Base-by-base conservation (phyloP, 1,284 basidiomycete genomes). In the Lentinus polychrous region DNA sequence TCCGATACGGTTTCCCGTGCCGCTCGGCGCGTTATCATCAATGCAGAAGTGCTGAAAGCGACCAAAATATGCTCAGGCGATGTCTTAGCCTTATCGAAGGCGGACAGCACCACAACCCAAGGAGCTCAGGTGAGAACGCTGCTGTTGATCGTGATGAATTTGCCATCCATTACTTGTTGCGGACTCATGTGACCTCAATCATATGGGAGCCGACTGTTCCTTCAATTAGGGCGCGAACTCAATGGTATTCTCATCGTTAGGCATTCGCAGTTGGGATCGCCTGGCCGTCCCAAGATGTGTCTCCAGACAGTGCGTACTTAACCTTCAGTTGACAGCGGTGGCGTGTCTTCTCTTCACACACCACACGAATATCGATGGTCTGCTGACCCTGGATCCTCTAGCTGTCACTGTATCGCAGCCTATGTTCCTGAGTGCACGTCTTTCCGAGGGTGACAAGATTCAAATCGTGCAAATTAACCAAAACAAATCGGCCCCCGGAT, bases 11-110 rank as follows among this genome's bases (percentile, higher is more conserved):
- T 65, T 49, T 69, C 70, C 55, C 81, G 81, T 57, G 72, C 76
- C 46, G 70, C 71, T 31, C 74, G 79, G 58, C 83, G 86, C 53
- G 65, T 92, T 60, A 66, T 82, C 57, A 63, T 91, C 57, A 81
- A 83, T 55, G 68, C 76, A 42, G 86, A 88, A 46, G 60, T 74
- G 39, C 64, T 91, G 42, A 87, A 83, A 59, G 61, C 70, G 23
- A 63, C 74, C 27, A 87, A 80, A 65, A 59, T 86, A 8, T 77
- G 71, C 47, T 83, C 87, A 24, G 86, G 86, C 12, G 87, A 91
- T 62, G 70, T 83, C 12, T 63, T 91, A 44, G 78, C 77, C 45
- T 59, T 91, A 58, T 67, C 68, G 34, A 67, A 64, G 33, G 64
- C 53, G 44, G 69, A 71, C 60, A 64, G 59, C 52, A 54, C 55